Conservation (phyloP, 345 rosid species). For the Anastatica hierochuntica region DNA sequence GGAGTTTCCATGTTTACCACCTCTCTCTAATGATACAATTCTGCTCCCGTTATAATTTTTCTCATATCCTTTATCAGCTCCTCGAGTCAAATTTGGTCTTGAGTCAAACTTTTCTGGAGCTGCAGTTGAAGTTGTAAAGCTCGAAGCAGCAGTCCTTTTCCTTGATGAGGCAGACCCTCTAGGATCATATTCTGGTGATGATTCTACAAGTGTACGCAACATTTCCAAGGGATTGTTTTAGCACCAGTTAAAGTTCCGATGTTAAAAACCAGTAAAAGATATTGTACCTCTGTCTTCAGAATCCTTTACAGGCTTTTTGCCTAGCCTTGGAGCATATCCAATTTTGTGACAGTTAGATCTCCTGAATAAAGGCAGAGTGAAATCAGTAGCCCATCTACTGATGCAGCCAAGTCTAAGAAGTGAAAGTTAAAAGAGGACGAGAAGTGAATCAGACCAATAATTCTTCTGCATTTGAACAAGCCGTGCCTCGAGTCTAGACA, state of each 20-base stretch:
- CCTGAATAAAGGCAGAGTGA: conserved; percentile 35
- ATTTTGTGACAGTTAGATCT: conserved; percentile 49
- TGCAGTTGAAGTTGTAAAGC: conserved; percentile 6
- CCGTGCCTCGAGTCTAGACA: conserved; percentile 74
- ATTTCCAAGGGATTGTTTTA: conserved; percentile 1
- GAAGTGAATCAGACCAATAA: conserved; percentile 56
- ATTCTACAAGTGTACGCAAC: conserved; percentile 27
- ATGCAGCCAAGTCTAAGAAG: neutral
- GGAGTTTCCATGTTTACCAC: conserved; percentile 14
- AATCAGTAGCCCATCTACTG: conserved; percentile 3
- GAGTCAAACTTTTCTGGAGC: conserved; percentile 28
- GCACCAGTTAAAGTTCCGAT: neutral
- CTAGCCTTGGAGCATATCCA: conserved; percentile 59
- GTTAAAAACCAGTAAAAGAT: neutral
- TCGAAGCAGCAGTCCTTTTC: conserved; percentile 17
- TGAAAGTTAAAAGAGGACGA: neutral
- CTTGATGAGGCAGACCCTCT: conserved; percentile 19
- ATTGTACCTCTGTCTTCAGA: conserved; percentile 39
- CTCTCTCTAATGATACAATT: conserved; percentile 22
- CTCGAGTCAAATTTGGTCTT: conserved; percentile 15
- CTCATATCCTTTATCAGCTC: conserved; percentile 13
- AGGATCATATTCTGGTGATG: conserved; percentile 36
- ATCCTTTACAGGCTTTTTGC: conserved; percentile 29
- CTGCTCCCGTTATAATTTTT: neutral
- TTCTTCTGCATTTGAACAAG: conserved; percentile 72